Percentiles rank a stretch among this genome's conserved stretches.
Conservation (phyloP, 2,329 filamentous ascomycete genomes). For the Niveomyces coronatus region DNA sequence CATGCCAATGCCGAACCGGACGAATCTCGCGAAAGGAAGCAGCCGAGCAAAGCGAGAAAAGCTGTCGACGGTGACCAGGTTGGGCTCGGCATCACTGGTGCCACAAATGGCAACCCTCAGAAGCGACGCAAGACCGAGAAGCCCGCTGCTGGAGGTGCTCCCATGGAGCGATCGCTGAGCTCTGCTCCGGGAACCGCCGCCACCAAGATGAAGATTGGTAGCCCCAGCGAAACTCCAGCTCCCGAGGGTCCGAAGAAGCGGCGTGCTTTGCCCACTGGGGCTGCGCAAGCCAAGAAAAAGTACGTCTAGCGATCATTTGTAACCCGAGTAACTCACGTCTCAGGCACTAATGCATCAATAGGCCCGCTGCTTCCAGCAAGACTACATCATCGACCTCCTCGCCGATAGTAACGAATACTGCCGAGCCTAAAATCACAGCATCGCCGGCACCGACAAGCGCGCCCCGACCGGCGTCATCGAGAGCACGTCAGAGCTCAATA, state of each 20-base stretch:
- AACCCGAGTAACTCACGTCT: no score
- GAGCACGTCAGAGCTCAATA: slow-evolving; percentile 66
- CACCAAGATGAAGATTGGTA: slow-evolving; percentile 50
- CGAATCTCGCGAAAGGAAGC: slow-evolving; percentile 58
- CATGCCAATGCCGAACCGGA: slow-evolving; percentile 73
- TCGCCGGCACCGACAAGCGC: slow-evolving; percentile 50
- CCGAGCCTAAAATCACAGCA: slow-evolving; percentile 44
- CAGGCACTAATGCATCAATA: slow-evolving; percentile 14
- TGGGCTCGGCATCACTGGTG: slow-evolving; percentile 53
- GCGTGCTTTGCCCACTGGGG: slow-evolving; percentile 54
- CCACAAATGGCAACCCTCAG: slow-evolving; percentile 42
- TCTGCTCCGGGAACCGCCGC: slow-evolving; percentile 39
- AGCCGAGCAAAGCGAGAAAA: slow-evolving; percentile 55
- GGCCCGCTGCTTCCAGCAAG: slow-evolving; percentile 35
- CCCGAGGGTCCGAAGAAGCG: slow-evolving; percentile 62
- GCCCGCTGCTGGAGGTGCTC: slow-evolving; percentile 34
- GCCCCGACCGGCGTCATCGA: slow-evolving; percentile 55
- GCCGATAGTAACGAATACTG: slow-evolving; percentile 59
- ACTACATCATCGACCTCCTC: slow-evolving; percentile 68
- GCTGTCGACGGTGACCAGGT: slow-evolving; percentile 42
- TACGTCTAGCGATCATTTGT: slow-evolving; percentile 27
- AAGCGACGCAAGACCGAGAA: slow-evolving; percentile 82
- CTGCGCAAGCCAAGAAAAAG: slow-evolving; percentile 72
- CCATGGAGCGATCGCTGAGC: slow-evolving; percentile 61
- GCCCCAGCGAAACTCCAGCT: slow-evolving; percentile 57